Evolutionary conservation across 192 early-diverging fungal genomes (phyloP), one percentile per base, ranked within the genome.

Genomic region (Paraglomus brasilianum): DNA sequence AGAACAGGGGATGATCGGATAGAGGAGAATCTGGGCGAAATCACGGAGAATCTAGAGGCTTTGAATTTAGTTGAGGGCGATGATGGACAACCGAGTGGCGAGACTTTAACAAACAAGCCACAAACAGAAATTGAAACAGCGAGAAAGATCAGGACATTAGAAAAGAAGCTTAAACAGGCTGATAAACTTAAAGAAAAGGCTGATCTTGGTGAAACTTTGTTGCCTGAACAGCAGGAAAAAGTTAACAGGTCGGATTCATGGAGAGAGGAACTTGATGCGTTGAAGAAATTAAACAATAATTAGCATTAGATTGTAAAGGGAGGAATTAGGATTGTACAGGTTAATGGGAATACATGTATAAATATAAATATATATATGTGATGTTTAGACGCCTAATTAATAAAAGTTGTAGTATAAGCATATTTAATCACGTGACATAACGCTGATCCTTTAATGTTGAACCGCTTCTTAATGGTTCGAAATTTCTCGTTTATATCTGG

Each of bases 81-180:
- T 19, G 58, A 65, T n/a, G 60, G 55, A 38, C 57, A 17, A 2
- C 53, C 62, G 36, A 53, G 40, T 11, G 51, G 53, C 1, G 63
- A 39, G 6, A 46, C 66, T 0, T 21, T 72, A 9, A 74, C 73
- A 41, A 69, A 70, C 0, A 75, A 76, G 19, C 14, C 70, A 52
- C 50, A 64, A 42, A 41, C 45, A 9, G 53, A 52, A 47, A 36
- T 13, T 46, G 17, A 50, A n/a, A 58, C 6, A 15, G 30, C 17
- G 17, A 88, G 91, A 74, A 80, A 78, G 41, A 68, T 86, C 24
- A 86, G 86, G 51, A 81, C 78, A 9, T 64, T 92, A 39, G 78
- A 85, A 56, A 92, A 92, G 72, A 92, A 92, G 72, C 62, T 90
- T 42, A 69, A 84, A 48, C 89, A 92, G 73, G 81, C 85, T 45